Evolutionary conservation across 176 grass and related monocot species (phyloP), one percentile per base, ranked within the genome.

Genomic region (Bonia amplexicaulis): DNA sequence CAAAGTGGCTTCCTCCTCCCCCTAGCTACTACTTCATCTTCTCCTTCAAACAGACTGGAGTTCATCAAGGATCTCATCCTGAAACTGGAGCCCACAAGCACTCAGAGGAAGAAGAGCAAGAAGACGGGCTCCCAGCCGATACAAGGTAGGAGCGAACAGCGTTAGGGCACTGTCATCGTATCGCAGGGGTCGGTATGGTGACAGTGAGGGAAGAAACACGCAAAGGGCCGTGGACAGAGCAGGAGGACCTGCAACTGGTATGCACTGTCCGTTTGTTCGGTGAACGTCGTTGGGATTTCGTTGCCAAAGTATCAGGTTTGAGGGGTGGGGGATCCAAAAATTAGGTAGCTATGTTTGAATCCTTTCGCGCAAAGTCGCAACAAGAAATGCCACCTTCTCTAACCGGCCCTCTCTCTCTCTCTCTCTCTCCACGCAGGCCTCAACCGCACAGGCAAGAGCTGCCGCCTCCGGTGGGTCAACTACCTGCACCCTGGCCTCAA

Each of bases 221-320:
- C 47, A 97, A 90, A 78, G 94, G 92, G 10, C 94, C 94, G 0
- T 97, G 94, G 94, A 94, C 94, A 64, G 94, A 97, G 71, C 87
- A 97, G 75, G 94, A 97, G 87, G 94, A 97, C 92, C 64, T 93
- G 94, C 94, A 97, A 97, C 87, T 97, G 94, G 85, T 97, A 97
- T 97, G 94, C 94, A 91, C 92, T 90, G 94, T 97, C 87, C 87
- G 92, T 67, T 86, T 90, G 88, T 94, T 97, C 94, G 94, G 94
- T 90, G 94, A 97, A 94, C 94, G 94, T 85, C 94, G 94, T 94
- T 97, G 94, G 94, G 94, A 97, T 97, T 97, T 97, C 94, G 88
- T 97, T 92, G 94, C 94, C 94, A 82, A 91, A 93, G 94, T 90
- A 82, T 94, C 94, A 97, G 94, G 94, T 94, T 97, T 94, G 94